A percentile compares a stretch with the other conserved stretches of the same genome.
These are phyloP conservation scores for Chlorella sp. DNA, from an alignment of 139 green algal genomes.

Conservation along the genomic window DNA sequence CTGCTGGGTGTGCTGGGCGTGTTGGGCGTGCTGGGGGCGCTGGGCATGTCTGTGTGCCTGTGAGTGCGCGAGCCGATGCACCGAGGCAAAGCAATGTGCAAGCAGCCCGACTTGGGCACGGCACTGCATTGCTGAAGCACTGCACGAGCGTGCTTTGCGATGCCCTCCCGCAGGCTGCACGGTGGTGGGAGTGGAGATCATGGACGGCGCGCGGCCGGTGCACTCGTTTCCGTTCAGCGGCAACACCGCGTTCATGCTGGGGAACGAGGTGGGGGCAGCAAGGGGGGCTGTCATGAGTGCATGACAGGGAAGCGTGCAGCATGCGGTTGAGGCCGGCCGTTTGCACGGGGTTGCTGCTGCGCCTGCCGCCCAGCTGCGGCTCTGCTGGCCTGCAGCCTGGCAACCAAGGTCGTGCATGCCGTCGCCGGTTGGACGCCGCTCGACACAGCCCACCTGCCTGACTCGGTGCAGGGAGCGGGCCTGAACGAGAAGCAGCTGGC, in stretches of 20 bases:
- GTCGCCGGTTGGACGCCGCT: no score
- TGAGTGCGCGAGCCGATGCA: no score
- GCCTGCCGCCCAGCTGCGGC: no score
- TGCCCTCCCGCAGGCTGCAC: constrained; percentile 53
- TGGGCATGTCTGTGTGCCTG: no score
- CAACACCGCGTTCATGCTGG: constrained; percentile 90
- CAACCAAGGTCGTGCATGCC: no score
- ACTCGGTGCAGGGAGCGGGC: constrained; percentile 76
- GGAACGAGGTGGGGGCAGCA: constrained; percentile 79
- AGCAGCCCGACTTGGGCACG: not conserved
- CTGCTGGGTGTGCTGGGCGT: not conserved
- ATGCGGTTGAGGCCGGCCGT: not conserved
- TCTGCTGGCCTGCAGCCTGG: no score
- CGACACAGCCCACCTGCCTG: no score
- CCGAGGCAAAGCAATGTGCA: no score
- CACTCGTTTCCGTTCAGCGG: constrained; percentile 81
- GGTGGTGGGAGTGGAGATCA: constrained; percentile 93
- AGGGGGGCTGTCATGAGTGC: not conserved
- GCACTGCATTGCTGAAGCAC: not conserved
- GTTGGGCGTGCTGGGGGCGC: not conserved
- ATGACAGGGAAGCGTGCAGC: not conserved
- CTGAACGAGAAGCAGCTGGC: constrained; percentile 79
- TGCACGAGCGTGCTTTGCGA: no score
- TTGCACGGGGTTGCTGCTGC: not conserved
- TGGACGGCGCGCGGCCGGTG: constrained; percentile 69